These are phyloP conservation scores for Yamadazyma triangularis DNA, from an alignment of 1,139 yeast species.

Conservation along the genomic window DNA sequence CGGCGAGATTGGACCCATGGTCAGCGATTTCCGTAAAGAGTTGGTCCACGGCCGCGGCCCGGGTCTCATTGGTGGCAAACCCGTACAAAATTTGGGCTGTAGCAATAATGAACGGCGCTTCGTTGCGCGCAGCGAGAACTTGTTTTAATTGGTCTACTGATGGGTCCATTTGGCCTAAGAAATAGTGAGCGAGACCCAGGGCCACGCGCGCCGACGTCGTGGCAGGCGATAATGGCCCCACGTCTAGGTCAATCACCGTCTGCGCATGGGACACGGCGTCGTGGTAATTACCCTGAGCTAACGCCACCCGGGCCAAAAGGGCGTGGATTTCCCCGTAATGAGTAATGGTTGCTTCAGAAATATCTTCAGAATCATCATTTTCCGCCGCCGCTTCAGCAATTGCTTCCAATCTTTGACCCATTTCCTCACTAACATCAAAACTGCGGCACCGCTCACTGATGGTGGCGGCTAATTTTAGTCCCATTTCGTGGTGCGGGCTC, in stretches of 20 bases:
- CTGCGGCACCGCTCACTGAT: conserved; percentile 71
- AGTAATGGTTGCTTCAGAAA: conserved; percentile 48
- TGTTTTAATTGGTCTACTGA: conserved; percentile 65
- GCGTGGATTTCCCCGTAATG: conserved; percentile 59
- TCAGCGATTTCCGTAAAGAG: conserved; percentile 57
- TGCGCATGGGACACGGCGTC: conserved; percentile 61
- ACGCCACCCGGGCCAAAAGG: conserved; percentile 62
- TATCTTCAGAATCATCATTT: conserved; percentile 43
- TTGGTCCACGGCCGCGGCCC: conserved; percentile 77
- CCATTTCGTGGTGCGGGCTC: conserved; percentile 60
- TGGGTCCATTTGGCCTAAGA: conserved; percentile 53
- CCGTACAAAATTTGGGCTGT: conserved; percentile 79
- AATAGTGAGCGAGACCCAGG: conserved; percentile 66
- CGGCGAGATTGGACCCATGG: conserved; percentile 59
- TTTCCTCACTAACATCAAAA: conserved; percentile 47
- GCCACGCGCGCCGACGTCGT: conserved; percentile 62
- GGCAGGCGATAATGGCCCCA: conserved; percentile 7
- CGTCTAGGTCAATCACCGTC: conserved; percentile 45
- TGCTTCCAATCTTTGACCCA: conserved; percentile 43
- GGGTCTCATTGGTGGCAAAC: conserved; percentile 65
- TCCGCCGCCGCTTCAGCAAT: conserved; percentile 60
- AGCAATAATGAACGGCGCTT: conserved; percentile 59
- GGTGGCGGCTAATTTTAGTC: conserved; percentile 52
- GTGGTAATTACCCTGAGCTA: conserved; percentile 55
- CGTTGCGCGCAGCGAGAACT: conserved; percentile 45